These are phyloP conservation scores for Trichoderma parareesei DNA, from an alignment of 495 filamentous ascomycete species.

Conservation along the genomic window DNA sequence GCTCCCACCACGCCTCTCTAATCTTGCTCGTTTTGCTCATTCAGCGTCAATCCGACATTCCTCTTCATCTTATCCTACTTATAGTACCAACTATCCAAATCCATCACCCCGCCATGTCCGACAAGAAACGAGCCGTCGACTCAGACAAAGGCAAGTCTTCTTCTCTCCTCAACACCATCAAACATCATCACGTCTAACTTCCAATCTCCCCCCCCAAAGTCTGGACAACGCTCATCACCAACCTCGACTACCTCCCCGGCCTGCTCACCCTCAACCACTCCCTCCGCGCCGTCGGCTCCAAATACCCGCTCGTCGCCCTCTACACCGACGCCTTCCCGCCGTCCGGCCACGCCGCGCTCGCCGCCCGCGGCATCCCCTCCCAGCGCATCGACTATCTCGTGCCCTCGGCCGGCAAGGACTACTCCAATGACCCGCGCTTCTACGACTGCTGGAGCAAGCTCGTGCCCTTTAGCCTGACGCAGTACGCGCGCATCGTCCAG, in stretches of 20 bases:
- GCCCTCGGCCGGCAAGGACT: conserved; percentile 48
- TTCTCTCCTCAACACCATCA: not conserved
- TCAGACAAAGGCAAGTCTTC: conserved; percentile 21
- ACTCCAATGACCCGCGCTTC: conserved; percentile 60
- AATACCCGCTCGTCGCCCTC: conserved; percentile 67
- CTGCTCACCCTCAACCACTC: conserved; percentile 65
- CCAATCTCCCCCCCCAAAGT: conserved; percentile 34
- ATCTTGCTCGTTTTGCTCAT: too few relatives aligned
- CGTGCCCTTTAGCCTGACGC: conserved; percentile 59
- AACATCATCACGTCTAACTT: not conserved
- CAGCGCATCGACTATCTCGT: conserved; percentile 55
- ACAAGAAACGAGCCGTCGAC: conserved; percentile 17
- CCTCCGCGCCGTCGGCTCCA: conserved; percentile 46
- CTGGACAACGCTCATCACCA: conserved; percentile 76
- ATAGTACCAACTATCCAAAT: not conserved
- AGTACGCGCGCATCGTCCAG: conserved; percentile 66
- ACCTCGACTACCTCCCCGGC: conserved; percentile 63
- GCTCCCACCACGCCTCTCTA: too few relatives aligned
- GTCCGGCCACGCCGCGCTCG: conserved; percentile 55
- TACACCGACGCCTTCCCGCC: conserved; percentile 64
- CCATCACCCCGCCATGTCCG: conserved; percentile 12
- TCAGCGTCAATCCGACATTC: too few relatives aligned
- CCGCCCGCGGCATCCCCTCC: conserved; percentile 52
- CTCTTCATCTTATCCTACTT: not conserved
- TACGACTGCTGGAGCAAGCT: conserved; percentile 82